Evolutionary conservation across 176 grass and related monocot genomes (phyloP).

Genomic region (Elaeis guineensis): DNA sequence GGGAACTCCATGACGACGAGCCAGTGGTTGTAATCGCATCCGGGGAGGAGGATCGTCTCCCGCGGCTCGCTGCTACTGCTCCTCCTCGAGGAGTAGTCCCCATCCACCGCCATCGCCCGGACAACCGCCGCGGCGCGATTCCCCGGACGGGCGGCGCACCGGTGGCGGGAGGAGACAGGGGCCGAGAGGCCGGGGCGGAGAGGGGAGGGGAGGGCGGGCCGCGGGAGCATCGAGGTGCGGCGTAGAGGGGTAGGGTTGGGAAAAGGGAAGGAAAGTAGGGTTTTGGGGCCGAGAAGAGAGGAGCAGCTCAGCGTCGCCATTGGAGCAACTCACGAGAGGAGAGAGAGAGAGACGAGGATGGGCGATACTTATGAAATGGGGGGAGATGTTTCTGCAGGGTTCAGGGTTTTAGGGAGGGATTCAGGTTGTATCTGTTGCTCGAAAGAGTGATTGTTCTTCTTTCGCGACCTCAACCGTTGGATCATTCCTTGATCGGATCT

Average conservation of each 20-base stretch:
- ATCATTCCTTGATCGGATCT: too few relatives aligned
- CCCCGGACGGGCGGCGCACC: neutral
- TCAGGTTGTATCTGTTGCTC: too few relatives aligned
- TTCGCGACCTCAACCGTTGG: too few relatives aligned
- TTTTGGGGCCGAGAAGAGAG: conserved; percentile 30
- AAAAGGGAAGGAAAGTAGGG: conserved; percentile 8
- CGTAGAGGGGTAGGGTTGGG: neutral
- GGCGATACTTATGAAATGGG: neutral
- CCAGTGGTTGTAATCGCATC: conserved; percentile 99
- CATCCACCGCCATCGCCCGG: neutral
- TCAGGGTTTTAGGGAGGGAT: too few relatives aligned
- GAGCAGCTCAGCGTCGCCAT: conserved; percentile 50
- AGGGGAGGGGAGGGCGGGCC: conserved; percentile 1
- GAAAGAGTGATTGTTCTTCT: too few relatives aligned
- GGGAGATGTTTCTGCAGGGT: neutral
- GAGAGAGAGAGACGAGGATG: conserved; percentile 22
- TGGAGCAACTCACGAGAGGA: neutral
- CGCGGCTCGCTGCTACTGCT: conserved; percentile 35
- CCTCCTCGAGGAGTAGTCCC: neutral
- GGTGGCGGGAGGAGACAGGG: conserved; percentile 7
- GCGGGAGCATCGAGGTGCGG: neutral
- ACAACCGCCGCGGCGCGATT: conserved; percentile 9
- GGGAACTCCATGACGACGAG: conserved; percentile 98
- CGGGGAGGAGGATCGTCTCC: conserved; percentile 86
- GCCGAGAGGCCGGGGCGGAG: neutral